Evolutionary conservation across 192 early-diverging fungal species (phyloP).

Genomic region (Coemansia sp.): DNA sequence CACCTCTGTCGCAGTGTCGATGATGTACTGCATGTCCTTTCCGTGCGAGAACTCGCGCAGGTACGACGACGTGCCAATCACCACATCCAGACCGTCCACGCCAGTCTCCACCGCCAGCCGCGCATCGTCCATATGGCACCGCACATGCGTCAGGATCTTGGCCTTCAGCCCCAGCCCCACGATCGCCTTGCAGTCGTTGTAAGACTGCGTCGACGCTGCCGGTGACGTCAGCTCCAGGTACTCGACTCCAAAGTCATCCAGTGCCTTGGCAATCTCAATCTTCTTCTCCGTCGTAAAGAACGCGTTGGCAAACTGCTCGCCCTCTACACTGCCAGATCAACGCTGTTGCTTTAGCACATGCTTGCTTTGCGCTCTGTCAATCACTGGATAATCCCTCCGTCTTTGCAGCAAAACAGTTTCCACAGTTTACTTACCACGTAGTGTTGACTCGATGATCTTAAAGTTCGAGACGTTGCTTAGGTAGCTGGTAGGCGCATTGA

Average conservation of each 20-base stretch:
- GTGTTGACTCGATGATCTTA: constrained; percentile 93
- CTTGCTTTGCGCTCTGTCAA: neutral
- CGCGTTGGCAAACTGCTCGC: constrained; percentile 99
- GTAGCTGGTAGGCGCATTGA: constrained; percentile 56
- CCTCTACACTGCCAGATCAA: constrained; percentile 60
- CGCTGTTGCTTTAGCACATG: neutral
- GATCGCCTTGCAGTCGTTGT: constrained; percentile 87
- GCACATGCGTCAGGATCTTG: constrained; percentile 94
- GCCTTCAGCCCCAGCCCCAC: constrained; percentile 91
- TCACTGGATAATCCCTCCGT: neutral
- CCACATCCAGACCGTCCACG: constrained; percentile 95
- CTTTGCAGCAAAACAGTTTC: constrained; percentile 29
- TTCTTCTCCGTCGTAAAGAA: constrained; percentile 98
- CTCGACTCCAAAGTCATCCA: constrained; percentile 97
- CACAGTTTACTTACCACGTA: constrained; percentile 70
- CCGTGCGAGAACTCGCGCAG: constrained; percentile 98
- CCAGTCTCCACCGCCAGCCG: constrained; percentile 94
- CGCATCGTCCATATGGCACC: constrained; percentile 99
- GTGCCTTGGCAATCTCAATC: constrained; percentile 97
- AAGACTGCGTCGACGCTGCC: constrained; percentile 95
- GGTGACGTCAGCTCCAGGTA: constrained; percentile 98
- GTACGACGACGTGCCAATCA: constrained; percentile 95
- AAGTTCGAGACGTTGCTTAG: constrained; percentile 87
- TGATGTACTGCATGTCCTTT: constrained; percentile 98
- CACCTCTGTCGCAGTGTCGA: constrained; percentile 93